Percentiles rank a stretch among this genome's conserved stretches.
phyloP scores from a whole-genome alignment of 805 yeast genomes.

The Candida anglica region DNA sequence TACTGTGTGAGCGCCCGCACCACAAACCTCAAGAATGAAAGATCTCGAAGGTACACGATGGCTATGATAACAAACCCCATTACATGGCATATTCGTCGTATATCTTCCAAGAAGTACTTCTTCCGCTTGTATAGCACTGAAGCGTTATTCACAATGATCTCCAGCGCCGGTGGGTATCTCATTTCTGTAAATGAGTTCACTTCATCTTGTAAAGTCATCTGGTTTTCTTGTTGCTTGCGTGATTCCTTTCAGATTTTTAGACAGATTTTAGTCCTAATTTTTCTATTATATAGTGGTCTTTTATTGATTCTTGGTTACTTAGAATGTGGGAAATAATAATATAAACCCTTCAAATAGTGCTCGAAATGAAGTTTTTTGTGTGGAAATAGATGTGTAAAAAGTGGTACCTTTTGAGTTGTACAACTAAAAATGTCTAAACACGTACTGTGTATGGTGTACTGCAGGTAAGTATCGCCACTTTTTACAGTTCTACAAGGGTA shows the following conservation, averaged over 20 bases:
- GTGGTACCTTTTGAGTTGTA: no score
- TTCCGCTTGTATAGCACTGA: slow-evolving; percentile 39
- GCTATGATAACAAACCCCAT: slow-evolving; percentile 34
- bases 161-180: slow-evolving; percentile 32
- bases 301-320: no score
- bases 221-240: not conserved
- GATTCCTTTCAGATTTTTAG: not conserved
- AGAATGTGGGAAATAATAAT: no score
- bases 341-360: no score
- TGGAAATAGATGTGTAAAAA: no score
- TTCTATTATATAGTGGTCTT: not conserved
- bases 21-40: slow-evolving; percentile 28
- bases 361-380: no score
- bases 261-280: not conserved
- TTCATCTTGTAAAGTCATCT: slow-evolving; percentile 1
- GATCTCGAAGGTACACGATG: slow-evolving; percentile 38
- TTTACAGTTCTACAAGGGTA: no score
- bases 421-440: no score
- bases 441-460: no score
- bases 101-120: slow-evolving; percentile 32
- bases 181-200: slow-evolving; percentile 7
- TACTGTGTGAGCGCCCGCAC: slow-evolving; percentile 24
- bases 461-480: no score
- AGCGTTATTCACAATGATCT: slow-evolving; percentile 38
- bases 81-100: slow-evolving; percentile 28